A percentile compares a stretch with the other conserved stretches of the same genome.
phyloP scores from a whole-genome alignment of 2,329 filamentous ascomycete species.

The Trichoderma guizhouense region DNA sequence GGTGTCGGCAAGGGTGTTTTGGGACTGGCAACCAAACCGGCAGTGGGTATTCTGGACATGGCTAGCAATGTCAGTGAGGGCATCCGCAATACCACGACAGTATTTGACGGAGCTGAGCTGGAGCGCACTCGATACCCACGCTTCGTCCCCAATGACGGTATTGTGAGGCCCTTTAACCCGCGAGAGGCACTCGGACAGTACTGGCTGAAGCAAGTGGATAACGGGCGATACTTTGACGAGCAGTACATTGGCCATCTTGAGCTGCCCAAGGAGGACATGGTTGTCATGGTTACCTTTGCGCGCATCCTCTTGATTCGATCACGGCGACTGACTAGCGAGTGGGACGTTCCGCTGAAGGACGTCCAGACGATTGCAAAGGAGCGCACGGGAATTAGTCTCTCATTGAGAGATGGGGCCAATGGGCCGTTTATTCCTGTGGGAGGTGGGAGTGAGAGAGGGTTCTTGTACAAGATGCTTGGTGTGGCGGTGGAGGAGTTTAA shows the following conservation, averaged over 20 bases:
- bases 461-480: constrained; percentile 63
- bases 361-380: constrained; percentile 97
- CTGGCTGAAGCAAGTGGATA: constrained; percentile 98
- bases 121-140: constrained; percentile 92
- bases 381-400: constrained; percentile 85
- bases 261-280: constrained; percentile 81
- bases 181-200: constrained; percentile 95
- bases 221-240: constrained; percentile 97
- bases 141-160: constrained; percentile 87
- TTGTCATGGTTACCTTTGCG: constrained; percentile 83
- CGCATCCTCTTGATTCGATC: constrained; percentile 88
- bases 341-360: constrained; percentile 94
- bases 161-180: constrained; percentile 90
- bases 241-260: constrained; percentile 96
- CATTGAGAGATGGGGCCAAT: constrained; percentile 83
- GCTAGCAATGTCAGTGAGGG: constrained; percentile 96
- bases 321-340: constrained; percentile 81
- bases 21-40: constrained; percentile 93
- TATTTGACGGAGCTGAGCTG: constrained; percentile 91
- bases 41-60: constrained; percentile 93
- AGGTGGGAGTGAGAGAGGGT: constrained; percentile 71
- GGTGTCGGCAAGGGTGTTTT: constrained; percentile 93
- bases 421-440: constrained; percentile 91
- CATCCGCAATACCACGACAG: constrained; percentile 96
- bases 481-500: constrained; percentile 67